These are phyloP conservation scores for Exophiala xenobiotica DNA, from an alignment of 2,329 filamentous ascomycete species.

Conservation along the genomic window DNA sequence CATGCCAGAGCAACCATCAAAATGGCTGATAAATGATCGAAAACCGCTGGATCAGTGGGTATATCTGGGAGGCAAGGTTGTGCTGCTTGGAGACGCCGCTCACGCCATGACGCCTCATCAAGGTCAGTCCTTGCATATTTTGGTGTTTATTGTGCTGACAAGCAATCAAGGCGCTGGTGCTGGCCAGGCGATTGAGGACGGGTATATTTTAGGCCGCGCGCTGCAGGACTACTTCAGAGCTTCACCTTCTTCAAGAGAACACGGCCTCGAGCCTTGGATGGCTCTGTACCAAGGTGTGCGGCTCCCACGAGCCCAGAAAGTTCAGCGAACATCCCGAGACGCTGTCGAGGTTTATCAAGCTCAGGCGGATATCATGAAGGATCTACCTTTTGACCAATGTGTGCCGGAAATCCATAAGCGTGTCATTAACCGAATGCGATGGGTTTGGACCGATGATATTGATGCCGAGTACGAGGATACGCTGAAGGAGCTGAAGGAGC, in stretches of 20 bases:
- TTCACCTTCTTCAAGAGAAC: slow-evolving; percentile 28
- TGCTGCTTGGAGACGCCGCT: slow-evolving; percentile 37
- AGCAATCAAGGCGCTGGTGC: slow-evolving; percentile 58
- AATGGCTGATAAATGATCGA: slow-evolving; percentile 26
- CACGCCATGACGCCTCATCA: slow-evolving; percentile 38
- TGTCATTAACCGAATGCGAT: slow-evolving; percentile 34
- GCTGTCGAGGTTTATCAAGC: slow-evolving; percentile 37
- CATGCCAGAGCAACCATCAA: slow-evolving; percentile 17
- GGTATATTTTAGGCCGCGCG: slow-evolving; percentile 29
- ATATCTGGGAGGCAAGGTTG: slow-evolving; percentile 24
- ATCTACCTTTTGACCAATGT: slow-evolving; percentile 39
- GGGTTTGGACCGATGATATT: slow-evolving; percentile 38
- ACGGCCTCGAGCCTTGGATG: slow-evolving; percentile 33
- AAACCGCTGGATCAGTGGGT: slow-evolving; percentile 25
- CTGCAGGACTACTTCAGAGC: slow-evolving; percentile 15
- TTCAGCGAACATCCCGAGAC: slow-evolving; percentile 15
- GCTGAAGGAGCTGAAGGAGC: no score
- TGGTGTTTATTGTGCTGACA: neutral
- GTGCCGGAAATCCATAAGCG: slow-evolving; percentile 35
- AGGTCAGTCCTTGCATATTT: slow-evolving; percentile 9
- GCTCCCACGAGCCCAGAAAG: slow-evolving; percentile 20
- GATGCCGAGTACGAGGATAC: slow-evolving; percentile 29
- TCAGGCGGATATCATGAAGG: slow-evolving; percentile 37
- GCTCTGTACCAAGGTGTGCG: slow-evolving; percentile 17
- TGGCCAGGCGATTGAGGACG: slow-evolving; percentile 67